Conservation (phyloP, 2,329 filamentous ascomycete genomes). For the Akanthomyces muscarius region DNA sequence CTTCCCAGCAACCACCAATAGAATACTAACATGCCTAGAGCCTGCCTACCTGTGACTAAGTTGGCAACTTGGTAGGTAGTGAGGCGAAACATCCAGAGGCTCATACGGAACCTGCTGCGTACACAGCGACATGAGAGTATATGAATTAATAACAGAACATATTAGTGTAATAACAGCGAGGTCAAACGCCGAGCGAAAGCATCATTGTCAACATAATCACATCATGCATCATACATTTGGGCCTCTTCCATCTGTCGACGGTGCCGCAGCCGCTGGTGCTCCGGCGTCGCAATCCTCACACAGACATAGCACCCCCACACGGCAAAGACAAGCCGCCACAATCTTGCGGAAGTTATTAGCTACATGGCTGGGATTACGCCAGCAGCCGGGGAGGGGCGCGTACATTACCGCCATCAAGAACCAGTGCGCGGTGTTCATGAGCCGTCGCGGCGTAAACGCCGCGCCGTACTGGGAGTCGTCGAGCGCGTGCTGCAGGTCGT, state of each 20-base stretch:
- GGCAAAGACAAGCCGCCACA: constrained; percentile 27
- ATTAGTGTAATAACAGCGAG: background rate
- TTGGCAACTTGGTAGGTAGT: no score
- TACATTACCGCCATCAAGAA: constrained; percentile 24
- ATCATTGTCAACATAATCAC: background rate
- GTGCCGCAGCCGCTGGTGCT: background rate
- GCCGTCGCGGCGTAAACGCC: constrained; percentile 9
- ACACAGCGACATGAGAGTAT: no score
- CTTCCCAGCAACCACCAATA: no score
- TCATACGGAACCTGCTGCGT: no score
- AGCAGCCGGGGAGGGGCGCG: constrained; percentile 14
- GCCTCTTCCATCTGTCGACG: constrained; percentile 15
- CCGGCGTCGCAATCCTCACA: background rate
- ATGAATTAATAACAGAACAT: no score
- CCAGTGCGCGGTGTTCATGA: constrained; percentile 15
- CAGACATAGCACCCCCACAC: constrained; percentile 29
- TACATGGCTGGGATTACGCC: background rate
- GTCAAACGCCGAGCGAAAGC: no score
- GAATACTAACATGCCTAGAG: no score
- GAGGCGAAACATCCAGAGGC: no score
- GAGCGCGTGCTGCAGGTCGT: constrained; percentile 20
- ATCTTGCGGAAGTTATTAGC: constrained; percentile 15
- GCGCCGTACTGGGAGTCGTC: background rate
- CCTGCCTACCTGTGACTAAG: no score
- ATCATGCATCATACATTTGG: constrained; percentile 3